A percentile compares a stretch with the other conserved stretches of the same genome.
Evolutionary conservation across 805 yeast genomes (phyloP).

Genomic region (Ogataea nakhonphanomensis): DNA sequence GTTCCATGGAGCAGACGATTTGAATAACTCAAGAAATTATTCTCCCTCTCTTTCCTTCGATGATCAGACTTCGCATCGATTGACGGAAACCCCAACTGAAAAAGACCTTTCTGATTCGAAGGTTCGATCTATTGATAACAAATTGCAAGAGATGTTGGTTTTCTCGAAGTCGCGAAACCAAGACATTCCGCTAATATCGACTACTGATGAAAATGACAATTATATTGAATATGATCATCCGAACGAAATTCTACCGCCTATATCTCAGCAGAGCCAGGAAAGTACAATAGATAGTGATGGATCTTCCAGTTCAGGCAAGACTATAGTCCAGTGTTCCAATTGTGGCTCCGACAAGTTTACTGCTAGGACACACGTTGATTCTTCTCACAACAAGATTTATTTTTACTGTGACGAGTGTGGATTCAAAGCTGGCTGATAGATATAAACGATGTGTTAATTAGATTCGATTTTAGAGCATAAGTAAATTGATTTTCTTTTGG

Average conservation of each 20-base stretch:
- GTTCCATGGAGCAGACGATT: too few relatives aligned
- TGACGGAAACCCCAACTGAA: not conserved
- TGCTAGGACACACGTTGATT: constrained; percentile 21
- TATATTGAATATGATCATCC: not conserved
- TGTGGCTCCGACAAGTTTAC: constrained; percentile 26
- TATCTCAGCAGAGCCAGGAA: not conserved
- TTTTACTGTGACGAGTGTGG: constrained; percentile 32
- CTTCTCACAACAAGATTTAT: constrained; percentile 16
- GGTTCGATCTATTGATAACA: constrained; percentile 12
- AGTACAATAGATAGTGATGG: constrained; percentile 1
- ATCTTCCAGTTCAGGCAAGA: constrained; percentile 9
- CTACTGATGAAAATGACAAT: not conserved
- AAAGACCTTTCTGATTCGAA: constrained; percentile 10
- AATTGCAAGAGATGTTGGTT: constrained; percentile 9
- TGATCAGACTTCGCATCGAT: too few relatives aligned
- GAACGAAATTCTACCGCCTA: not conserved
- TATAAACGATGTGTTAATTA: not conserved
- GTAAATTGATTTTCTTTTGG: not conserved
- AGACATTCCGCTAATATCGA: not conserved
- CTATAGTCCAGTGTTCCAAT: constrained; percentile 18
- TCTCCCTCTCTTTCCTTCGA: too few relatives aligned
- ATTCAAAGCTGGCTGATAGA: constrained; percentile 12
- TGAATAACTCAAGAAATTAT: too few relatives aligned
- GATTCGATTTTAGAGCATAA: too few relatives aligned
- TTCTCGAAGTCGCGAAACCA: not conserved